Conservation (phyloP, 1,139 yeast genomes). For the Blastobotrys capitulatus region DNA sequence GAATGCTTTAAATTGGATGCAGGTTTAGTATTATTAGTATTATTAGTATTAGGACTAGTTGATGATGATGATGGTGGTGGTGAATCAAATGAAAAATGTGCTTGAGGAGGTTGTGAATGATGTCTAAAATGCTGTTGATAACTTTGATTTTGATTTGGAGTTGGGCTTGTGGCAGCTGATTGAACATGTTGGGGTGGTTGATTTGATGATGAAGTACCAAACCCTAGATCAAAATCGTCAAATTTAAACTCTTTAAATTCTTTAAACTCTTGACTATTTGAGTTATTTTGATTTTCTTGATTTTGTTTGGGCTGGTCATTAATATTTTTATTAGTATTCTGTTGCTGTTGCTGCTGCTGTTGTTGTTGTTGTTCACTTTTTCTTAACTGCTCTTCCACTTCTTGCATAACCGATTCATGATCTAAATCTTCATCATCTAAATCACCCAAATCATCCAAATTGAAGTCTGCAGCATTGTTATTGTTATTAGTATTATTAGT, state of each 20-base stretch:
- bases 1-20: neutral
- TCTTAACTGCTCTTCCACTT: neutral
- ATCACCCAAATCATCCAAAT: neutral
- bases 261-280: too few relatives aligned
- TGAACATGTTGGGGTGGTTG: neutral
- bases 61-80: neutral
- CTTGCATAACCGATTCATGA: neutral
- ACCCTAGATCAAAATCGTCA: neutral
- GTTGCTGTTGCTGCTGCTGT: too few relatives aligned
- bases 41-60: neutral
- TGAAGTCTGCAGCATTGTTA: neutral
- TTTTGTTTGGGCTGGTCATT: too few relatives aligned
- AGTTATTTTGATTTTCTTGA: too few relatives aligned
- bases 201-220: neutral
- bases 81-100: neutral
- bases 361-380: neutral
- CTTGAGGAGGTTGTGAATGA: neutral
- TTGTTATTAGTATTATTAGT: too few relatives aligned
- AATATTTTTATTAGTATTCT: too few relatives aligned
- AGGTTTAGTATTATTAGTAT: neutral
- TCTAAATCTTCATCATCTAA: neutral
- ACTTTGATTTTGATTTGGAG: neutral
- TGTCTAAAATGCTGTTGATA: neutral
- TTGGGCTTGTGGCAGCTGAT: neutral
- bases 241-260: neutral